Evolutionary conservation across 164 flowering plant species (phyloP), one percentile per base, ranked within the genome.

Genomic region (Houttuynia cordata): DNA sequence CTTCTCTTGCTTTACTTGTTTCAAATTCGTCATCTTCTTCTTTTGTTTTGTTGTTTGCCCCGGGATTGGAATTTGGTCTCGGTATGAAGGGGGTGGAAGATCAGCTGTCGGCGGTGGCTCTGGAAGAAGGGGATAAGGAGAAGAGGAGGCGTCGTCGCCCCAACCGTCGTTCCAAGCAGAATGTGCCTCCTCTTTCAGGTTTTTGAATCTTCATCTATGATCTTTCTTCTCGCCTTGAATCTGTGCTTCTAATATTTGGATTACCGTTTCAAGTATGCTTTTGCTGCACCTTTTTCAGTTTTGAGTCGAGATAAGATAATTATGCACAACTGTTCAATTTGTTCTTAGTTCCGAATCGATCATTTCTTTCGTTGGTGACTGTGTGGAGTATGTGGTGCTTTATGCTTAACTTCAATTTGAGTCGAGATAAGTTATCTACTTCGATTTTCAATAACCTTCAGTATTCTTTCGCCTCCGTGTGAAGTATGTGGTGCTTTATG

Each of bases 61-160:
- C n/a, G 49, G 49, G 49, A 56, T 57, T 15, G 42, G 47, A 45
- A 7, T 57, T 21, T 24, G 19, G 50, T 47, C 50, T 47, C 58
- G 56, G 60, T 21, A 81, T 74, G 88, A 78, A 67, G 40, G 67
- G 55, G 24, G 53, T 69, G 21, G 72, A 68, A 21, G 79, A 75
- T 57, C 74, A 60, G 63, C 55, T 24, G 30, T 55, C 53, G 57
- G n/a, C n/a, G n/a, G 80, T 76, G 58, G 70, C 66, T 60, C 56
- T 59, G 8, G 87, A 69, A 45, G 83, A 76, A 55, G 74, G 64
- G 12, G 80, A 76, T 37, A 83, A 73, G 64, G 90, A 87, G 23
- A 66, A 67, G 87, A 83, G 73, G 80, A 85, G 78, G 74, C 85
- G 72, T 73, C 88, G 92, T 49, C 81, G 94, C 25, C 53, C 81